These are phyloP conservation scores for Aspergillus sojae DNA, from an alignment of 2,329 filamentous ascomycete genomes.

Conservation along the genomic window DNA sequence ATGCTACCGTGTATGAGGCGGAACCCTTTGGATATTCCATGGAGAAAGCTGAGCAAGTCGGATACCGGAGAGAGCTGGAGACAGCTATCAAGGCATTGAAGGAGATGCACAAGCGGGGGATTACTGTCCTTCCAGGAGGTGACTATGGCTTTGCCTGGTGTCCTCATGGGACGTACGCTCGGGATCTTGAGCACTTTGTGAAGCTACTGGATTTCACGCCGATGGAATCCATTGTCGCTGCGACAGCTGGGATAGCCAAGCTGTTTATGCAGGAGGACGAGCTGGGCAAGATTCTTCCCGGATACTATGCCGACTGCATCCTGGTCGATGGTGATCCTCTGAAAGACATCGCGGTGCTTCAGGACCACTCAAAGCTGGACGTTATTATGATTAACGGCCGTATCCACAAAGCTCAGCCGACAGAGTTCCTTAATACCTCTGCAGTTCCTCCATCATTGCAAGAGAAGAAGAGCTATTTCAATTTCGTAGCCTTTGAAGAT, in stretches of 20 bases:
- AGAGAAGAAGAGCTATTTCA: conserved; percentile 3
- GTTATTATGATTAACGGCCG: conserved; percentile 54
- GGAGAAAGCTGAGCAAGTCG: conserved; percentile 48
- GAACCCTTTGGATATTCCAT: conserved; percentile 46
- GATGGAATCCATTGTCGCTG: conserved; percentile 48
- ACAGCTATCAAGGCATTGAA: conserved; percentile 41
- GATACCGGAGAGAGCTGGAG: conserved; percentile 49
- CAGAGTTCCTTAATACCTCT: not conserved
- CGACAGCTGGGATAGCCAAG: conserved; percentile 45
- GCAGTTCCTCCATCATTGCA: not conserved
- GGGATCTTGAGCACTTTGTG: conserved; percentile 51
- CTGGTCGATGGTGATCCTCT: conserved; percentile 52
- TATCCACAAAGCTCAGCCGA: conserved; percentile 44
- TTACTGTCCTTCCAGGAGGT: conserved; percentile 50
- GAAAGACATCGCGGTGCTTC: conserved; percentile 45
- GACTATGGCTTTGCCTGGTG: conserved; percentile 55
- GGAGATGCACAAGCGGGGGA: conserved; percentile 52
- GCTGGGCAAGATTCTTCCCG: conserved; percentile 46
- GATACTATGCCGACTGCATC: conserved; percentile 50
- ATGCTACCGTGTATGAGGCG: conserved; percentile 43
- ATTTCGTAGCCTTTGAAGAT: conserved; percentile 4
- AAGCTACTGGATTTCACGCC: conserved; percentile 50
- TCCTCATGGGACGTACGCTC: conserved; percentile 53
- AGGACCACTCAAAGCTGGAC: conserved; percentile 48
- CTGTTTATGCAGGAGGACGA: conserved; percentile 42